A percentile compares a stretch with the other conserved stretches of the same genome.
Conservation (phyloP, 2,329 filamentous ascomycete genomes). For the Stachybotrys chartarum region DNA sequence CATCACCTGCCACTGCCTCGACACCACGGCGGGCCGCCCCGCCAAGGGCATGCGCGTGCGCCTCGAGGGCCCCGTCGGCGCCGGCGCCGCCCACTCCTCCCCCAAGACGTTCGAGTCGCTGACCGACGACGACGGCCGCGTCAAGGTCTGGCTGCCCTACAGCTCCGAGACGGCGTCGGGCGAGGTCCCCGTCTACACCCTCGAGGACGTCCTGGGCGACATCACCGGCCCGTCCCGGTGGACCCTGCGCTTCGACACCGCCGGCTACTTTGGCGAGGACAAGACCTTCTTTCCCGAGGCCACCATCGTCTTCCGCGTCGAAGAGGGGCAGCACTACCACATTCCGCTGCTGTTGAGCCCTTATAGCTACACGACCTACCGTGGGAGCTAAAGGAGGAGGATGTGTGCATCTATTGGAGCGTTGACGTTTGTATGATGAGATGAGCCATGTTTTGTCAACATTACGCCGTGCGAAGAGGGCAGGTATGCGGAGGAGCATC, state of each 20-base stretch:
- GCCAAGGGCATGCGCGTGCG: constrained; percentile 60
- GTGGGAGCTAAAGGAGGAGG: constrained; percentile 52
- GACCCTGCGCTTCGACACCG: constrained; percentile 68
- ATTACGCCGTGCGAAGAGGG: no score
- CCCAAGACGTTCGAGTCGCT: constrained; percentile 53
- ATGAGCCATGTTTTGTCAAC: no score
- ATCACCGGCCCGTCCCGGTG: constrained; percentile 45
- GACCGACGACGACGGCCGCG: constrained; percentile 71
- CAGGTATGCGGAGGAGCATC: no score
- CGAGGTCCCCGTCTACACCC: constrained; percentile 50
- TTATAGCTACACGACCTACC: constrained; percentile 76
- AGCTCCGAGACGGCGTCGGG: constrained; percentile 41
- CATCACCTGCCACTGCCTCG: constrained; percentile 83
- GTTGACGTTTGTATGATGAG: no score
- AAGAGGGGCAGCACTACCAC: constrained; percentile 63
- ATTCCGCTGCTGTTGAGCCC: constrained; percentile 72
- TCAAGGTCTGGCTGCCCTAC: constrained; percentile 60
- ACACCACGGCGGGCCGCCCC: constrained; percentile 68
- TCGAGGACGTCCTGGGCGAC: constrained; percentile 47
- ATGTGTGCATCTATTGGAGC: no score
- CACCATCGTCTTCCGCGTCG: constrained; percentile 44
- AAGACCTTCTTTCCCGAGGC: constrained; percentile 57
- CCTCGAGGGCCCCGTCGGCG: constrained; percentile 37
- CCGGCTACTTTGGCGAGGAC: constrained; percentile 59
- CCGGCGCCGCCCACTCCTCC: constrained; percentile 13